Evolutionary conservation across 306 rosid genomes (phyloP), one percentile per base, ranked within the genome.

Genomic region (Malus domestica): DNA sequence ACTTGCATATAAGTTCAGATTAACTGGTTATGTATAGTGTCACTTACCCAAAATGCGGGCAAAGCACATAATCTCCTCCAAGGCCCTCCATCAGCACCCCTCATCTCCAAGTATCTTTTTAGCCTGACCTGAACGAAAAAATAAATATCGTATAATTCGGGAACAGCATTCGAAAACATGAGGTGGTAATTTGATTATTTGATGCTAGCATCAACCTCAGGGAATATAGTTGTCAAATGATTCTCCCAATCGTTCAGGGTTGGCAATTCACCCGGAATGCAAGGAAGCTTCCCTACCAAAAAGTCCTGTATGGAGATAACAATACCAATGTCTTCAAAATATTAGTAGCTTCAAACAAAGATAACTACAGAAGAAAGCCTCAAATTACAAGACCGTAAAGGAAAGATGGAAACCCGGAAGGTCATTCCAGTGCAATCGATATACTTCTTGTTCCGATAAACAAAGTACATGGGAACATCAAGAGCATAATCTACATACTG

Each of bases 21-120:
- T 29, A 3, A 60, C 11, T n/a, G 5, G 33, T 61, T 44, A 52
- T 68, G 77, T 75, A 51, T 40, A 76, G 45, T 22, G 74, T 67
- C 68, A 44, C 60, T 80, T 84, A 92, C 99, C 99, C 98, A 96
- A 86, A 96, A 87, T 60, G 99, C 98, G 58, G 99, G 99, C 86
- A 96, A 86, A 80, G 98, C 98, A 80, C 97, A 92, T 78, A 96
- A 85, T 84, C 97, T 92, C 92, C 99, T 90, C 99, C 98, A 96
- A 72, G 99, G 99, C 15, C 99, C 99, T 80, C 97, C 99, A 83
- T 96, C 99, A 82, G 98, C 93, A 27, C 98, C 98, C 87, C 99
- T 89, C 99, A 96, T 96, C 87, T 96, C 99, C 88, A 96, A 81
- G 84, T 96, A 96, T 80, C 99, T 88, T 92, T 96, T 96, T 82